Conservation (phyloP, 2,329 filamentous ascomycete species). For the Fusarium buharicum region DNA sequence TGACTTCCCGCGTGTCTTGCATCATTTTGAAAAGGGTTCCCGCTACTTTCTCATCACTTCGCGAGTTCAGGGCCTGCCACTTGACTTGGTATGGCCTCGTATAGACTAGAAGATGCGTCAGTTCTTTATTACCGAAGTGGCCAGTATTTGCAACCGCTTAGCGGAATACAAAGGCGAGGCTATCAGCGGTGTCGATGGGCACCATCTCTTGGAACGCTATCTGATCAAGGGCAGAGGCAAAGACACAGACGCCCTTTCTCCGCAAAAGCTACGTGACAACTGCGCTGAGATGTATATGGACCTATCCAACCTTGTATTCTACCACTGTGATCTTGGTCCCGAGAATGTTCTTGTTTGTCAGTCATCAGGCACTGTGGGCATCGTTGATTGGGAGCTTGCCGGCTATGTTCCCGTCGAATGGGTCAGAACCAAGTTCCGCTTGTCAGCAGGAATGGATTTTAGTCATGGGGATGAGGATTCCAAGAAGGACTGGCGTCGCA, state of each 20-base stretch:
- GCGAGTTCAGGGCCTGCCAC: too few species aligned
- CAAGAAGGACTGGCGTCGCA: slow-evolving; percentile 4
- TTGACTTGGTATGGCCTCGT: too few species aligned
- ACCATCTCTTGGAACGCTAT: too few species aligned
- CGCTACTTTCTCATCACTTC: too few species aligned
- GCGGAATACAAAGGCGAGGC: too few species aligned
- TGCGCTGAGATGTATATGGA: slow-evolving; percentile 34
- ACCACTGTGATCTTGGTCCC: slow-evolving; percentile 35
- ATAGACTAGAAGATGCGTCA: too few species aligned
- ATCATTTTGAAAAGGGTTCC: too few species aligned
- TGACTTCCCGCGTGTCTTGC: too few species aligned
- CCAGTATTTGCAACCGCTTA: too few species aligned
- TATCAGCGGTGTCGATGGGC: too few species aligned
- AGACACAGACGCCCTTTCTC: slow-evolving; percentile 20
- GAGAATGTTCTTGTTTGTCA: slow-evolving; percentile 20
- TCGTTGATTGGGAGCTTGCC: slow-evolving; percentile 38
- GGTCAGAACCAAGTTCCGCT: slow-evolving; percentile 13
- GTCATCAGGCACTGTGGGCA: slow-evolving; percentile 19
- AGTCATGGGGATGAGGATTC: slow-evolving; percentile 12
- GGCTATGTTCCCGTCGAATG: slow-evolving; percentile 32
- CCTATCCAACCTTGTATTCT: slow-evolving; percentile 30
- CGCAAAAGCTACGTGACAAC: slow-evolving; percentile 23
- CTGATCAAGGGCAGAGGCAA: too few species aligned
- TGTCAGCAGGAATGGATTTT: slow-evolving; percentile 12
- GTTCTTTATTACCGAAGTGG: too few species aligned